These are phyloP conservation scores for Pleodorina starrii DNA, from an alignment of 139 green algal species.

Conservation along the genomic window DNA sequence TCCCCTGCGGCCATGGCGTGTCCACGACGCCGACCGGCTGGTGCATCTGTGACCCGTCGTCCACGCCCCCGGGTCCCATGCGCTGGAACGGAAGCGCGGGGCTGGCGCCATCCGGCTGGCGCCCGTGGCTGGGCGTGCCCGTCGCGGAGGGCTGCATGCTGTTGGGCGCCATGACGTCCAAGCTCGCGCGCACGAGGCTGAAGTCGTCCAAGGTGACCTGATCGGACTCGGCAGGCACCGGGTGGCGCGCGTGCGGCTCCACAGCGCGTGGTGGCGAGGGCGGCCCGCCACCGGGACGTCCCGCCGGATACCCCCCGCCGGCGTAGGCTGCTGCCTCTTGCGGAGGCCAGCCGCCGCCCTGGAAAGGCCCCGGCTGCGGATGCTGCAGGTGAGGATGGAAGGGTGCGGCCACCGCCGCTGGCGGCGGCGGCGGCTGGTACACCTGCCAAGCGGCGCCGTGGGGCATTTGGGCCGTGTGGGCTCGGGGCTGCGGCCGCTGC, in stretches of 20 bases:
- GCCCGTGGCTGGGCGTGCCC: conserved; percentile 2
- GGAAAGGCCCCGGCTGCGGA: neutral
- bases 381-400: neutral
- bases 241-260: no score
- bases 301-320: no score
- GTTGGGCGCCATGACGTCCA: conserved; percentile 13
- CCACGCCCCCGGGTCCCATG: neutral
- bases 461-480: neutral
- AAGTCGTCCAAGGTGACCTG: neutral
- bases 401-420: neutral
- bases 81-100: neutral
- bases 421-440: neutral
- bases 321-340: no score
- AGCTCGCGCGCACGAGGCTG: conserved; percentile 5
- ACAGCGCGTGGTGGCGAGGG: no score
- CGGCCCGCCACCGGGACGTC: no score
- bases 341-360: neutral
- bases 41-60: neutral
- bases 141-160: conserved; percentile 16
- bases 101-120: neutral
- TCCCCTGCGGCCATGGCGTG: neutral
- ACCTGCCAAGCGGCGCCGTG: neutral
- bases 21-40: neutral
- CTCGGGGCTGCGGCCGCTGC: neutral
- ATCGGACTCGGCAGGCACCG: neutral